A percentile compares a stretch with the other conserved stretches of the same genome.
Conservation (phyloP, 306 rosid species). For the Rosa chinensis region DNA sequence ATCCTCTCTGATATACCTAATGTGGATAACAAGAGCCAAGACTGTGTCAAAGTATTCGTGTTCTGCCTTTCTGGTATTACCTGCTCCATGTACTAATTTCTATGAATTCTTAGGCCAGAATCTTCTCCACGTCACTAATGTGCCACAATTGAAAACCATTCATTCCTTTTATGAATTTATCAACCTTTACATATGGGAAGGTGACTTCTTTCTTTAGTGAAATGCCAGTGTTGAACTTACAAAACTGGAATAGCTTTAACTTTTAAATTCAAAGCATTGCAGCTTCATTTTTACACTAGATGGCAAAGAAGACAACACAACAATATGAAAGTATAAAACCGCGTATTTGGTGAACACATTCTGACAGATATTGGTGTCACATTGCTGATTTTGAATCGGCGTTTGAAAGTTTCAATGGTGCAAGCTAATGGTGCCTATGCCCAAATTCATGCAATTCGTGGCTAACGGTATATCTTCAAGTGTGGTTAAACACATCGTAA, state of each 20-base stretch:
- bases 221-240: not conserved
- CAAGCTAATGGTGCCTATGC: not conserved
- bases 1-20: constrained; percentile 39
- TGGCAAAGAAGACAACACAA: not conserved
- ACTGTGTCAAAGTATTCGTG: constrained; percentile 38
- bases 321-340: not conserved
- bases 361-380: not conserved
- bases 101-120: not conserved
- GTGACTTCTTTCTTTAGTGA: not conserved
- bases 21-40: constrained; percentile 27
- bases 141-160: not conserved
- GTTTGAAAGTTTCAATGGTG: constrained; percentile 4
- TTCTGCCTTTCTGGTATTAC: constrained; percentile 28
- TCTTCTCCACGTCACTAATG: not conserved
- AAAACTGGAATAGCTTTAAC: not conserved
- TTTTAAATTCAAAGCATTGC: not conserved
- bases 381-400: not conserved
- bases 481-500: no score
- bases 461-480: no score
- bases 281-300: not conserved
- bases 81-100: constrained; percentile 35
- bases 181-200: not conserved
- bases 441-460: no score
- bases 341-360: not conserved
- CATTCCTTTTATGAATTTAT: not conserved